phyloP scores from a whole-genome alignment of 2,329 filamentous ascomycete species.

The Ciborinia camelliae region DNA sequence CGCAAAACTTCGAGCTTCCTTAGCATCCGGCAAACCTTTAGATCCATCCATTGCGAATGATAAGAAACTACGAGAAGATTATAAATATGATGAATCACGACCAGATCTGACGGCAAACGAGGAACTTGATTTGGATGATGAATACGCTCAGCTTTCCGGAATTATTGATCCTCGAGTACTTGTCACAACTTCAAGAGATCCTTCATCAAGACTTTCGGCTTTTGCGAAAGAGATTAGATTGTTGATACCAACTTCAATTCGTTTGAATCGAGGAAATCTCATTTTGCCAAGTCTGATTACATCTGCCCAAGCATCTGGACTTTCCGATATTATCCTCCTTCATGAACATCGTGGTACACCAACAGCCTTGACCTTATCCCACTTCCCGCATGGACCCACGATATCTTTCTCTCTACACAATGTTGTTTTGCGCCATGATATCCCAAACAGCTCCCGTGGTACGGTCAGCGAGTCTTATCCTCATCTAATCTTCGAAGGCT shows the following conservation, averaged over 20 bases:
- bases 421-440: slow-evolving; percentile 87
- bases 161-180: slow-evolving; percentile 85
- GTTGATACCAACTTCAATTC: slow-evolving; percentile 77
- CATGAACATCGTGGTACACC: slow-evolving; percentile 93
- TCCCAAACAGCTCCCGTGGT: slow-evolving; percentile 80
- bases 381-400: slow-evolving; percentile 85
- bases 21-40: slow-evolving; percentile 85
- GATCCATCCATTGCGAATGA: slow-evolving; percentile 83
- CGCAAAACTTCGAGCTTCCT: slow-evolving; percentile 77
- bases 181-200: slow-evolving; percentile 86
- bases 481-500: slow-evolving; percentile 93
- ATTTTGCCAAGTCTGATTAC: slow-evolving; percentile 81
- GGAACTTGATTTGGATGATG: slow-evolving; percentile 75
- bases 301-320: slow-evolving; percentile 73
- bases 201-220: slow-evolving; percentile 76
- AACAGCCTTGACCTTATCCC: slow-evolving; percentile 81
- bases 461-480: slow-evolving; percentile 92
- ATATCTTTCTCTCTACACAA: slow-evolving; percentile 88
- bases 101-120: slow-evolving; percentile 65
- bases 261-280: slow-evolving; percentile 87
- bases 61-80: slow-evolving; percentile 77
- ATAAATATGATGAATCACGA: slow-evolving; percentile 86
- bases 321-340: slow-evolving; percentile 81
- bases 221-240: slow-evolving; percentile 92
- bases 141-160: slow-evolving; percentile 88